Percentiles rank a stretch among this genome's conserved stretches.
Evolutionary conservation across 1,284 basidiomycete species (phyloP).

Genomic region (Athelia sp.): DNA sequence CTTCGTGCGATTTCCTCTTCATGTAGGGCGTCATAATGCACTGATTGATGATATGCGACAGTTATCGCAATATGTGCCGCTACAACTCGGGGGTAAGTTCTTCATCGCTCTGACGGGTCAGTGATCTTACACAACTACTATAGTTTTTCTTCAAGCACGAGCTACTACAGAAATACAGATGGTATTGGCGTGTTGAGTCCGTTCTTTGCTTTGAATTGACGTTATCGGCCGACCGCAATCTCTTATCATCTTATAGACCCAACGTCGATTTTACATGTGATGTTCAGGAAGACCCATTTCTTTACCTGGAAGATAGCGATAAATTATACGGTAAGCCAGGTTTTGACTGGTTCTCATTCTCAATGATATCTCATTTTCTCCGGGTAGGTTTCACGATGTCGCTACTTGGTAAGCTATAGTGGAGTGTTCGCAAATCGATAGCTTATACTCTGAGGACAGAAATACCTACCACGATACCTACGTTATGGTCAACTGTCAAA

Average conservation of each 20-base stretch:
- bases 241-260: conserved; percentile 34
- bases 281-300: conserved; percentile 69
- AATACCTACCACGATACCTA: conserved; percentile 68
- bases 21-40: conserved; percentile 6
- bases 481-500: conserved; percentile 66
- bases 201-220: conserved; percentile 6
- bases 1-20: not conserved
- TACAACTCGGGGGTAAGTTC: not conserved
- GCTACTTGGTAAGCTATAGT: no score
- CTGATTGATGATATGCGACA: no score
- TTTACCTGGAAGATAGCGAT: conserved; percentile 69
- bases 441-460: conserved; percentile 64
- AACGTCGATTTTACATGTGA: conserved; percentile 74
- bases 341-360: no score
- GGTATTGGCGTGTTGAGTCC: conserved; percentile 65
- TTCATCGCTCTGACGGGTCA: no score
- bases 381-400: no score
- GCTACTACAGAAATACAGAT: conserved; percentile 42
- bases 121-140: conserved; percentile 2
- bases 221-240: not conserved
- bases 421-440: not conserved
- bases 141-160: conserved; percentile 27
- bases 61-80: no score
- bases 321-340: conserved; percentile 53
- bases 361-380: no score